These are phyloP conservation scores for Pyricularia sp. DNA, from an alignment of 2,329 filamentous ascomycete species.

Conservation along the genomic window DNA sequence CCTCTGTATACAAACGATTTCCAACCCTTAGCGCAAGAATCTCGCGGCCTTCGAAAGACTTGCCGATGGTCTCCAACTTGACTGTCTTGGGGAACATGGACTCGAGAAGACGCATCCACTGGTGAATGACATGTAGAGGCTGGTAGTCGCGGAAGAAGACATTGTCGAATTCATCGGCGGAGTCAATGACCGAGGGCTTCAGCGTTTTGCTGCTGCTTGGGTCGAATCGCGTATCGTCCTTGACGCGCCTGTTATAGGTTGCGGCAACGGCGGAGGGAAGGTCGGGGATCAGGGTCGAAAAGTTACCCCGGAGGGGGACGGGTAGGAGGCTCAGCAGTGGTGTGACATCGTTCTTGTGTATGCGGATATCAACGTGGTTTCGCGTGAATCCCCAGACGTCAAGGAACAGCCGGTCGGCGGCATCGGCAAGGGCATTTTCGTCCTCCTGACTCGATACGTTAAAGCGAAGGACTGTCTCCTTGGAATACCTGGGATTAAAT, in stretches of 20 bases:
- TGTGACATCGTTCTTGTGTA: conserved; percentile 68
- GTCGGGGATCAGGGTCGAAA: conserved; percentile 71
- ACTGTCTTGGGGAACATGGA: conserved; percentile 82
- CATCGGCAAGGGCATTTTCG: conserved; percentile 61
- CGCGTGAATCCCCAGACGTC: conserved; percentile 85
- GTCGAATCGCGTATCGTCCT: conserved; percentile 10
- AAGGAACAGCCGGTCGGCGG: conserved; percentile 65
- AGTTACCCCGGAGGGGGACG: conserved; percentile 57
- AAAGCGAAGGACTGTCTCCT: conserved; percentile 85
- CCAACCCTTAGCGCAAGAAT: conserved; percentile 77
- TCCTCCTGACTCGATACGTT: conserved; percentile 62
- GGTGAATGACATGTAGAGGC: conserved; percentile 56
- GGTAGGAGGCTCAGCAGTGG: conserved; percentile 74
- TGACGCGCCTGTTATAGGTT: conserved; percentile 42
- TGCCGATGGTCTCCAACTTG: conserved; percentile 57
- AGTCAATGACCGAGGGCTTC: background rate
- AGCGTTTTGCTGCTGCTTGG: background rate
- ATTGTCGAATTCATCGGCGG: conserved; percentile 39
- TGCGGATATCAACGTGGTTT: conserved; percentile 74
- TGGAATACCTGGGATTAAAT: conserved; percentile 45
- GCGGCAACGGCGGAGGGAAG: conserved; percentile 68
- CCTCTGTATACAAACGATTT: background rate
- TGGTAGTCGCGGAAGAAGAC: conserved; percentile 93
- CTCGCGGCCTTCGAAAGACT: conserved; percentile 78
- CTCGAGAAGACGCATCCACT: conserved; percentile 81